Evolutionary conservation across 805 yeast species (phyloP), one percentile per base, ranked within the genome.

Genomic region (Yamadazyma paraphyllophila): DNA sequence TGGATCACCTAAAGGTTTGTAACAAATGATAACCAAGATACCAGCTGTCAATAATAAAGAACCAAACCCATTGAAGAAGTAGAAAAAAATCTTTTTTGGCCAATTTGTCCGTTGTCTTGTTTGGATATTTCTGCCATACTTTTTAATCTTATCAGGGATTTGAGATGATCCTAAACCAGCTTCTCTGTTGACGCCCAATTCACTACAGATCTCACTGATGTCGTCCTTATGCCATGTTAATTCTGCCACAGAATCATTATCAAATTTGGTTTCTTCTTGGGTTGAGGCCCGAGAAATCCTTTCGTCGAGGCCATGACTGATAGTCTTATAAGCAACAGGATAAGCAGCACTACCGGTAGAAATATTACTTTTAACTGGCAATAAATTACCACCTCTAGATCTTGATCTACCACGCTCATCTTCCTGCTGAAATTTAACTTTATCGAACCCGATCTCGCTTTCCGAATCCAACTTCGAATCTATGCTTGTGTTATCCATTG

Each of bases 41-140:
- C 74, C 78, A 47, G 71, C 76, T 36, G 61, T 53, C 42, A 73
- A 54, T 31, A 76, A 59, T 36, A 76, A 58, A 1, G 63, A 48
- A 26, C 81, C 78, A 57, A 76, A 75, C 6, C 80, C 79, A 45
- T 78, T 78, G 60, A 76, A 76, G 45, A 71, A 59, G 54, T 76
- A 71, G 42, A 59, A 47, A 37, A 71, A 60, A 2, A 69, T 45
- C 53, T 65, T 71, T 48, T 55, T 62, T 20, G 62, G 45, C 39
- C 61, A 52, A 30, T 64, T 61, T 7, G 61, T 57, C 14, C 66
- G 61, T 9, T 76, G 76, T 39, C 63, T 66, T n/a, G 67, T 52
- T 50, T 66, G 74, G 35, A 61, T 52, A 45, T 72, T 73, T 3
- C 39, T 44, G 8, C 78, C 78, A 49, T 51, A 64, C 13, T 41